Percentiles rank a stretch among this genome's conserved stretches.
Conservation (phyloP, 371 early-diverging fungal genomes). For the Circinella umbellata region DNA sequence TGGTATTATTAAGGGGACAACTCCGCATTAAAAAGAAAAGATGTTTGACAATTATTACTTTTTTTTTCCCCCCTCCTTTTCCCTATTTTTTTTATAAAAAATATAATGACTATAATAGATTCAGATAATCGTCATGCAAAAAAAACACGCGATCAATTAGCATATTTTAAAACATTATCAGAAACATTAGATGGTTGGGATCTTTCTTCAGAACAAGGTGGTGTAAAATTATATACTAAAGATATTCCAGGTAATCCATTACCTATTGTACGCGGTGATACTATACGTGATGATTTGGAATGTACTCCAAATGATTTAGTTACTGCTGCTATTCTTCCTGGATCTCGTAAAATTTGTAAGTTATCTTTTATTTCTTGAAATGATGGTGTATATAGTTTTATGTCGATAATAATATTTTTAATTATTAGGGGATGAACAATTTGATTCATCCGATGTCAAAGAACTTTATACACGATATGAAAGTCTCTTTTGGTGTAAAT, state of each 20-base stretch:
- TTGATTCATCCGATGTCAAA: conserved; percentile 40
- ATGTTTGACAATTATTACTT: not conserved
- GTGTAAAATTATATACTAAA: conserved; percentile 27
- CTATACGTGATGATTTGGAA: conserved; percentile 5
- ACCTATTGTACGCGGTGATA: conserved; percentile 26
- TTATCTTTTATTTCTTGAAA: not conserved
- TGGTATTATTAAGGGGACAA: too few species aligned
- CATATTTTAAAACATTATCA: conserved; percentile 26
- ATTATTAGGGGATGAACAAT: conserved; percentile 32
- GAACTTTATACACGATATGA: conserved; percentile 23
- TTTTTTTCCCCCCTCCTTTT: not conserved
- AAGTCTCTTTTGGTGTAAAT: conserved; percentile 10
- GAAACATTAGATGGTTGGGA: conserved; percentile 21
- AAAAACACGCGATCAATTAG: conserved; percentile 20
- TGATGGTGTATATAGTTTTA: not conserved
- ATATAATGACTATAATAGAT: conserved; percentile 28
- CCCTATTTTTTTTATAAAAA: not conserved
- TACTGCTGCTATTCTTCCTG: conserved; percentile 15
- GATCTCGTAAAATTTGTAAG: conserved; percentile 23
- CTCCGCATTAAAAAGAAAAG: too few species aligned
- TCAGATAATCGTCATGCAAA: conserved; percentile 32
- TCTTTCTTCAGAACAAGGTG: conserved; percentile 6
- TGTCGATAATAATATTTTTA: not conserved
- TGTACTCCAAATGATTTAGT: conserved; percentile 13
- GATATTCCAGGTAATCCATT: conserved; percentile 8